phyloP scores from a whole-genome alignment of 1,284 basidiomycete species.

The Entoloma clypeatum region DNA sequence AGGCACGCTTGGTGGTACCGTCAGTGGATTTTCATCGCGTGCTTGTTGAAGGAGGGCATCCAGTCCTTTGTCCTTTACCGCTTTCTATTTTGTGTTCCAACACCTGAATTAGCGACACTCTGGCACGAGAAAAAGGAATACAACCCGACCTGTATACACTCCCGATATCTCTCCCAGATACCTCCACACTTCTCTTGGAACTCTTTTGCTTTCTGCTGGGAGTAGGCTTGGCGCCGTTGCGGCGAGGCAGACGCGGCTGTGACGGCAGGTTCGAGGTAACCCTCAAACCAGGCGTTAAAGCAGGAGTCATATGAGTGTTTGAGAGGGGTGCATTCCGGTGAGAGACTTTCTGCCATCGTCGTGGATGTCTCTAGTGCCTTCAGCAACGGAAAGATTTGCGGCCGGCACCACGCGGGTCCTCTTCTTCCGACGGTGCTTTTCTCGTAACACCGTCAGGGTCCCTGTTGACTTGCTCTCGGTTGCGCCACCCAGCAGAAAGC shows the following conservation, averaged over 20 bases:
- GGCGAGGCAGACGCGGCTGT: constrained; percentile 32
- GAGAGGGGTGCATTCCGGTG: constrained; percentile 81
- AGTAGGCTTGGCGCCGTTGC: constrained; percentile 45
- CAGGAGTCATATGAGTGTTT: constrained; percentile 90
- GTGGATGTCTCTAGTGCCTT: too few species aligned
- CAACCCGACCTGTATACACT: constrained; percentile 62
- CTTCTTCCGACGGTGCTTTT: too few species aligned
- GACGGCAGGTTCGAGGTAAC: constrained; percentile 82
- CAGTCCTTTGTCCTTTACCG: constrained; percentile 77
- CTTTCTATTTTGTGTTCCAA: constrained; percentile 50
- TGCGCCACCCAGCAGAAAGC: too few species aligned
- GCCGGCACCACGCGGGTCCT: too few species aligned
- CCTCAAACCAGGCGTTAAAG: constrained; percentile 96
- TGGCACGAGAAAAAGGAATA: not conserved
- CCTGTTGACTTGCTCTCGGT: too few species aligned
- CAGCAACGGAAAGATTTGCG: too few species aligned
- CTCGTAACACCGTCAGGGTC: too few species aligned
- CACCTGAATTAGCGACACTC: not conserved
- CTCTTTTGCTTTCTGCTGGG: constrained; percentile 65
- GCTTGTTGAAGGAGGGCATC: constrained; percentile 77
- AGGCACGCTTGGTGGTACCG: constrained; percentile 42
- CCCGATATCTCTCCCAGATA: constrained; percentile 75
- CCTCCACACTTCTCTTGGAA: constrained; percentile 81
- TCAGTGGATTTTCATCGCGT: constrained; percentile 75
- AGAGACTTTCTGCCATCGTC: constrained; percentile 77